Conservation (phyloP, 2,329 filamentous ascomycete species). For the Fusarium pseudonygamai region DNA sequence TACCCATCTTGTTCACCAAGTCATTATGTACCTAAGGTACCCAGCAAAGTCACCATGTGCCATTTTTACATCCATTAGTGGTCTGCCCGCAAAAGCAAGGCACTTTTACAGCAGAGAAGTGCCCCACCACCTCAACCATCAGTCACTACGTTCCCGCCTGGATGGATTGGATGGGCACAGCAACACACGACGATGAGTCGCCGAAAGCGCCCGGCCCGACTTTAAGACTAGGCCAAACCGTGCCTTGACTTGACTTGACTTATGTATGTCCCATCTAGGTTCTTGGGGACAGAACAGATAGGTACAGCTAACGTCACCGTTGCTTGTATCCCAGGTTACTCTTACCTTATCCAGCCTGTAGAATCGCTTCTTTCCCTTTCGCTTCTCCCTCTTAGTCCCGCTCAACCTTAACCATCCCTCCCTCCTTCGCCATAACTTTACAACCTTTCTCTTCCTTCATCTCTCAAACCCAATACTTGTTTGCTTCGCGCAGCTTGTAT, state of each 20-base stretch:
- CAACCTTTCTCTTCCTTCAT: constrained; percentile 16
- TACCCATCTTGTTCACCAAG: neutral
- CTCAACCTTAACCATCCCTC: constrained; percentile 7
- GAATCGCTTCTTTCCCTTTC: constrained; percentile 5
- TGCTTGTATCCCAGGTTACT: neutral
- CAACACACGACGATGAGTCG: constrained; percentile 39
- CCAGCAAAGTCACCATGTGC: constrained; percentile 31
- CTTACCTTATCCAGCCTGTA: constrained; percentile 20
- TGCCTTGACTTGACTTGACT: neutral
- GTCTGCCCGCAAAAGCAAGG: constrained; percentile 25
- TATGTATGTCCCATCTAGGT: neutral
- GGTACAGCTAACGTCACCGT: constrained; percentile 41
- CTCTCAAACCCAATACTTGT: neutral
- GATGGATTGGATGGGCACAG: constrained; percentile 8
- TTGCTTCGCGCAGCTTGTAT: constrained; percentile 8
- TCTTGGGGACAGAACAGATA: neutral
- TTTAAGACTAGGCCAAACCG: constrained; percentile 12
- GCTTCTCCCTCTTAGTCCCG: constrained; percentile 15
- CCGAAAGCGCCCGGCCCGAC: constrained; percentile 43
- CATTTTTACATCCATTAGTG: constrained; percentile 13
- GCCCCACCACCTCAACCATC: constrained; percentile 22
- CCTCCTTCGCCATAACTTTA: neutral
- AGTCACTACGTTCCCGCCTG: constrained; percentile 1
- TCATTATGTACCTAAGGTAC: neutral
- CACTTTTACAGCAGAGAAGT: constrained; percentile 5